Evolutionary conservation across 805 yeast species (phyloP), one percentile per base, ranked within the genome.

Genomic region (Torulaspora microellipsoides): DNA sequence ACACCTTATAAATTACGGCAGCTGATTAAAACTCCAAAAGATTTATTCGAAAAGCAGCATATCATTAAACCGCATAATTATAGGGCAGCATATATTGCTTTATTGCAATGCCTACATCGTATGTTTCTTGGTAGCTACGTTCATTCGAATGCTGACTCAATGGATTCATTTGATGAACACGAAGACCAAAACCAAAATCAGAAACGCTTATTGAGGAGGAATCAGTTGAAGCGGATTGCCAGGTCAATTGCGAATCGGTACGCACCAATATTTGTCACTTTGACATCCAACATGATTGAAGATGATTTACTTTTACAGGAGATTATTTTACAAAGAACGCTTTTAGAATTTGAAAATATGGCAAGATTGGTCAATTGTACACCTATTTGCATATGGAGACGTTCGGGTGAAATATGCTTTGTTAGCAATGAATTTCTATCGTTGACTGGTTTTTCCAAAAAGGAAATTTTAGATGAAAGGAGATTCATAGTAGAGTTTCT

Each of bases 341-440:
- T 79, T 15, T 49, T 73, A 54, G 90, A 85, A 44, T 75, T 75
- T 46, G 82, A 78, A 55, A 70, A 64, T 51, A 70, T 58, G 67
- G 66, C 60, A 27, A 69, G 52, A 37, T 56, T 80, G 45, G 53
- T 50, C 12, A 80, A 83, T 14, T 83, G 89, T 9, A 78, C 86
- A 1, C 95, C 95, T 1, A 82, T 91, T 2, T 80, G 85, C 13
- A 81, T 85, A 50, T 86, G 95, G 95, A 71, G 95, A 54, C 68
- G 95, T 32, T 83, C 95, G 0, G 95, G 95, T 8, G 95, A 86
- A 59, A 80, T 87, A 33, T 89, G 85, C 9, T 85, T 85, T 8
- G 77, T 84, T 8, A 83, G 89, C 4, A 80, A 81, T 49, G 93
- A 85, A 54, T 77, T 86, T 56, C 76, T 84, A 27, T 76, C 81